Base-by-base conservation (phyloP, 306 rosid genomes). In the Rubus idaeus region DNA sequence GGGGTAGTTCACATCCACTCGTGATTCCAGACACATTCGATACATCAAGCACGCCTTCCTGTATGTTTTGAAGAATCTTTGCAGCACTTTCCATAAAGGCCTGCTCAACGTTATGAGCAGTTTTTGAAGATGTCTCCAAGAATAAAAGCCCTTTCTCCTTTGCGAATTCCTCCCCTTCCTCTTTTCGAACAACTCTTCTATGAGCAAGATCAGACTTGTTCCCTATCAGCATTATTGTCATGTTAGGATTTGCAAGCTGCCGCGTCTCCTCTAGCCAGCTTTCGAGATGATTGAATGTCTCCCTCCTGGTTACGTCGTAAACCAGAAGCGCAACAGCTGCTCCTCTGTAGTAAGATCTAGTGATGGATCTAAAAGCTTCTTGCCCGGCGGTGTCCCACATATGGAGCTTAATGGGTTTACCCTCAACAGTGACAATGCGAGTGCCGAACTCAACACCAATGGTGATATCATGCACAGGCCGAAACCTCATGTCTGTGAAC, bases 331-430 rank as follows among this genome's bases (percentile, higher is more conserved):
- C 98, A 56, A 91, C 98, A 8, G 96, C 97, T 72, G 93, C 97
- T 86, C 97, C 97, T 75, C 97, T 86, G 77, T 94, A 94, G 86
- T 90, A 94, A 72, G 97, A 91, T 83, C 96, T 87, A 78, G 98
- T 94, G 85, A 94, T 91, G 35, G 98, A 94, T 83, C 96, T 83
- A 87, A 94, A 91, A 23, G 94, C 88, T 80, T 94, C 98, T 90
- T 90, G 96, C 76, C 98, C 98, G 71, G 96, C 96, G 35, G 97
- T 94, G 76, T 94, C 98, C 97, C 97, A 91, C 79, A 94, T 88
- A 86, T 90, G 94, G 73, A 94, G 98, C 94, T 91, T 91, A 45
- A 90, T 71, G 42, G 94, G 97, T 8, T 90, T 89, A 10, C 83
- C 82, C 52, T 89, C 91, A 63, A 94, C 85, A 85, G 96, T 84